These are phyloP conservation scores for Fraxinus latifolia DNA, from an alignment of 305 asterid species.

Conservation along the genomic window DNA sequence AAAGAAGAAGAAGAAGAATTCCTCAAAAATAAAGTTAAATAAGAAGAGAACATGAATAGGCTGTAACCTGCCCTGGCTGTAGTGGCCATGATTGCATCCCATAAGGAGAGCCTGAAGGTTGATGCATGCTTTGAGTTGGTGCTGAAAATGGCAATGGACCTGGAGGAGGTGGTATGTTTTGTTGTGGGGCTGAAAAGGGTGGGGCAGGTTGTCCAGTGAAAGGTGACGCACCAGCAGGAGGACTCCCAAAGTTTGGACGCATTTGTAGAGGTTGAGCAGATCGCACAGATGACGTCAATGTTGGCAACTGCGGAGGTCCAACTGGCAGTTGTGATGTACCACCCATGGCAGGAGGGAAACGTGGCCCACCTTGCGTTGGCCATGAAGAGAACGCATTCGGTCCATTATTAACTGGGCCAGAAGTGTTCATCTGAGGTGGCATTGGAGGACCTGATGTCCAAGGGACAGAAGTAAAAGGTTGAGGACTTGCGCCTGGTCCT, in stretches of 20 bases:
- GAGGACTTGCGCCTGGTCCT: slow-evolving; percentile 53
- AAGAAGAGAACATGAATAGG: slow-evolving; percentile 5
- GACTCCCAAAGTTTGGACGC: slow-evolving; percentile 67
- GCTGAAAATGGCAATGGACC: slow-evolving; percentile 67
- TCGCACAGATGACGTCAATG: slow-evolving; percentile 44
- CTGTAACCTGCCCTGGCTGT: slow-evolving; percentile 69
- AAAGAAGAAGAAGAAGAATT: background rate
- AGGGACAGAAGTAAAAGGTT: slow-evolving; percentile 51
- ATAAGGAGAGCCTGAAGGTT: slow-evolving; percentile 58
- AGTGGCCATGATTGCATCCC: slow-evolving; percentile 75
- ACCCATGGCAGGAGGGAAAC: slow-evolving; percentile 55
- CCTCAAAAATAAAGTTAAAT: slow-evolving; percentile 3
- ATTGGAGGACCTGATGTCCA: slow-evolving; percentile 40
- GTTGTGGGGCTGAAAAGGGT: slow-evolving; percentile 58
- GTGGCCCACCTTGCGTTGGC: slow-evolving; percentile 51
- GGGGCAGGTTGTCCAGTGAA: slow-evolving; percentile 59
- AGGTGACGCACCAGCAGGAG: slow-evolving; percentile 47
- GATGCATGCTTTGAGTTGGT: slow-evolving; percentile 54
- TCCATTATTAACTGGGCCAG: slow-evolving; percentile 62
- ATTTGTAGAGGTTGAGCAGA: slow-evolving; percentile 52
- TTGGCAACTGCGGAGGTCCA: slow-evolving; percentile 57
- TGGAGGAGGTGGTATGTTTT: slow-evolving; percentile 54
- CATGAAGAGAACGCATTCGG: slow-evolving; percentile 57
- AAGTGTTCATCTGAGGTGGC: slow-evolving; percentile 38
- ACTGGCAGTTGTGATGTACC: slow-evolving; percentile 48